Evolutionary conservation across 1,284 basidiomycete species (phyloP).

Genomic region (Coniophora puteana): DNA sequence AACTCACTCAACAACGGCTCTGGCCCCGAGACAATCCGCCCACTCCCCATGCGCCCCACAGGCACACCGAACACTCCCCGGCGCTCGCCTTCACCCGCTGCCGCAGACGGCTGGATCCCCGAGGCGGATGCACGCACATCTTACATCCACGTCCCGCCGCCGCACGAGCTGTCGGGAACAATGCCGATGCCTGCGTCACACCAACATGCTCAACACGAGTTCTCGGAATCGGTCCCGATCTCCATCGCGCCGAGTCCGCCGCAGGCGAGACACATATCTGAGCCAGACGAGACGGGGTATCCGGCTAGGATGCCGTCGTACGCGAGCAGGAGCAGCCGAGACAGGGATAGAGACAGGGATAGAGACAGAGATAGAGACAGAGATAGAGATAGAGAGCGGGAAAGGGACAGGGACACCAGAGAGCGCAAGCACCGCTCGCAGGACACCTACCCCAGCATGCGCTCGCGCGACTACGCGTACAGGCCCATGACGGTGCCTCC

Average conservation of each 20-base stretch:
- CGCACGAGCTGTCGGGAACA: conserved; percentile 33
- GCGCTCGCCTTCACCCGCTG: conserved; percentile 18
- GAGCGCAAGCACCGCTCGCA: conserved; percentile 1
- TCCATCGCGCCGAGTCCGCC: neutral
- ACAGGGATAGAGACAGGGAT: too few relatives aligned
- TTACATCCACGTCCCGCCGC: conserved; percentile 33
- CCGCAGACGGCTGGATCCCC: conserved; percentile 41
- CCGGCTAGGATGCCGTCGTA: too few relatives aligned
- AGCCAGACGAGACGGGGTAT: too few relatives aligned
- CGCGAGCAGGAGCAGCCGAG: conserved; percentile 11
- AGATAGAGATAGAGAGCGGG: too few relatives aligned
- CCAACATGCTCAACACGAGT: neutral
- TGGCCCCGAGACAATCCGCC: conserved; percentile 26
- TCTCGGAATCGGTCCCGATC: neutral
- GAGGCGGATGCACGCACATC: conserved; percentile 25
- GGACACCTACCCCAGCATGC: conserved; percentile 18
- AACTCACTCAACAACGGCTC: conserved; percentile 15
- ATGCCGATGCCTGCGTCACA: conserved; percentile 20
- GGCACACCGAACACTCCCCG: conserved; percentile 10
- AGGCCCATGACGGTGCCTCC: too few relatives aligned
- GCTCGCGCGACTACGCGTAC: conserved; percentile 30
- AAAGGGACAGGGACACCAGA: too few relatives aligned
- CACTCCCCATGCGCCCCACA: conserved; percentile 29
- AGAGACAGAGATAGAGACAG: too few relatives aligned
- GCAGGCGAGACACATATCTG: too few relatives aligned